These are phyloP conservation scores for Dichotomopilus funicola DNA, from an alignment of 2,329 filamentous ascomycete genomes.

Conservation along the genomic window DNA sequence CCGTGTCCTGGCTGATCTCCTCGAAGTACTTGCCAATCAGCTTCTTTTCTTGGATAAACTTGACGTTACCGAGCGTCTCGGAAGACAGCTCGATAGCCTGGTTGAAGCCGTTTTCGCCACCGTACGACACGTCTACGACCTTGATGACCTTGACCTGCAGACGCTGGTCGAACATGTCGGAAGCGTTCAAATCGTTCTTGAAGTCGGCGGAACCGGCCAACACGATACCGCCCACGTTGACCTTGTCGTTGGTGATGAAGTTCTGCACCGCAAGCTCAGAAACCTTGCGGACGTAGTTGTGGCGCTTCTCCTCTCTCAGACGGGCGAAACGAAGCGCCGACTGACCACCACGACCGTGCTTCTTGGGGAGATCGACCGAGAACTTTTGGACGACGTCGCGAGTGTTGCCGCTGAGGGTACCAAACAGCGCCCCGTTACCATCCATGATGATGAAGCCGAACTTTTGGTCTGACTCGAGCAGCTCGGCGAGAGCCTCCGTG, in stretches of 20 bases:
- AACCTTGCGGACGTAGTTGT: conserved; percentile 99
- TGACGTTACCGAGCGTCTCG: conserved; percentile 97
- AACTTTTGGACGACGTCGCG: conserved; percentile 97
- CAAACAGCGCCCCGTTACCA: conserved; percentile 95
- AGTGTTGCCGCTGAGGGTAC: conserved; percentile 94
- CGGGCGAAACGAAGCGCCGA: conserved; percentile 98
- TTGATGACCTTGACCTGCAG: conserved; percentile 96
- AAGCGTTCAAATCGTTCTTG: conserved; percentile 98
- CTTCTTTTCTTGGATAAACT: conserved; percentile 99
- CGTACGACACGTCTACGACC: conserved; percentile 97
- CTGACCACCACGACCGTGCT: conserved; percentile 99
- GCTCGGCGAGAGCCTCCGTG: conserved; percentile 91
- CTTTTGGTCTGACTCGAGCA: conserved; percentile 97
- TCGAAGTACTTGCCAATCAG: conserved; percentile 98
- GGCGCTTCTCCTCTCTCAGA: conserved; percentile 98
- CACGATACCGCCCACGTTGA: conserved; percentile 93
- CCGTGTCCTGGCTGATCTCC: conserved; percentile 96
- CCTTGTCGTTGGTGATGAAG: conserved; percentile 97
- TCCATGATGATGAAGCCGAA: conserved; percentile 99
- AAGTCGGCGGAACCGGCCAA: conserved; percentile 97
- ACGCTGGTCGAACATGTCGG: conserved; percentile 92
- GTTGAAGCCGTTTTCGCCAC: conserved; percentile 99
- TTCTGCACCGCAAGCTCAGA: conserved; percentile 97
- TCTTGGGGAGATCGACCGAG: conserved; percentile 97
- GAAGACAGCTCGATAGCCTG: conserved; percentile 94